Conservation (phyloP, 2,329 filamentous ascomycete species). For the Ilyonectria destructans region DNA sequence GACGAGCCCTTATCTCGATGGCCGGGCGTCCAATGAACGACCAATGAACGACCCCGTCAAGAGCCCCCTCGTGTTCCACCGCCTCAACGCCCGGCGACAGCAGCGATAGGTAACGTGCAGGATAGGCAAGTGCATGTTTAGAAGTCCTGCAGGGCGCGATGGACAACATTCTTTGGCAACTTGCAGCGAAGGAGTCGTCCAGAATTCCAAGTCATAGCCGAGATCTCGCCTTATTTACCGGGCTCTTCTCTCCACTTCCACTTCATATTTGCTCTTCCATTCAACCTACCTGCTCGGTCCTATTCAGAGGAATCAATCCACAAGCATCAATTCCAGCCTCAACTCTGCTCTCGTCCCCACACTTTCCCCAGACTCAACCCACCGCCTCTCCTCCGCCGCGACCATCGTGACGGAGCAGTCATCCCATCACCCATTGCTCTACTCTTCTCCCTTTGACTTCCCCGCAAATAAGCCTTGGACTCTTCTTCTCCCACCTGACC, state of each 20-base stretch:
- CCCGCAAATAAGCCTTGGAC: conserved; percentile 28
- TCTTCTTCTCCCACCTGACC: conserved; percentile 24
- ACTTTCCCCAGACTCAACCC: neutral
- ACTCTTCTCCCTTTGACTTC: neutral
- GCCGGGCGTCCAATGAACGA: neutral
- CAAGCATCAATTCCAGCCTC: neutral
- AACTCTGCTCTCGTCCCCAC: conserved; percentile 2
- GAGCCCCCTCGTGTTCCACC: neutral
- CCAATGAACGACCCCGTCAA: neutral
- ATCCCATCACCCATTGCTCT: conserved; percentile 8
- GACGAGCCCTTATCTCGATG: neutral
- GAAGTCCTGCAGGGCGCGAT: neutral
- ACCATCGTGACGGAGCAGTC: conserved; percentile 4
- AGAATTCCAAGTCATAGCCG: conserved; percentile 15
- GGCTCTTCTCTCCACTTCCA: neutral
- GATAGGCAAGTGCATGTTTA: neutral
- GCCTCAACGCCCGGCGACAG: neutral
- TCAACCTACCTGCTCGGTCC: conserved; percentile 1
- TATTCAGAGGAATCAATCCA: neutral
- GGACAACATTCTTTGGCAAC: neutral
- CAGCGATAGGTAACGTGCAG: conserved; percentile 7
- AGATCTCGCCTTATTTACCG: neutral
- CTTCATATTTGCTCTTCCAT: neutral
- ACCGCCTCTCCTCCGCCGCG: neutral
- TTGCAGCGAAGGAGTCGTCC: conserved; percentile 1